Evolutionary conservation across 176 grass and related monocot species (phyloP).

Genomic region (Thalia dealbata): DNA sequence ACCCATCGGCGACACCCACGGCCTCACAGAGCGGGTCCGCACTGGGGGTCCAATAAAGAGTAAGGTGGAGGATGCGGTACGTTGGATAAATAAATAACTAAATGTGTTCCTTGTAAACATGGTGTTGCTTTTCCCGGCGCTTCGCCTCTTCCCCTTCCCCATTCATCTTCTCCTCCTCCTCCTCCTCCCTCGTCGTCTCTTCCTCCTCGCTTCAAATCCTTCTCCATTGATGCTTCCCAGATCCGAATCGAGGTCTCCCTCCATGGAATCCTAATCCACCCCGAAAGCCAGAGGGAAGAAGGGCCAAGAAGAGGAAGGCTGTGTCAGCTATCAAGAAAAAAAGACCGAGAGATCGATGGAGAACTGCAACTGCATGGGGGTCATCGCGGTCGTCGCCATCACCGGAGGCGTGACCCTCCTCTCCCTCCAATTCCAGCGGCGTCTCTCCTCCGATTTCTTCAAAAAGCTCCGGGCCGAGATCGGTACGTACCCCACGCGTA

Average conservation of each 20-base stretch:
- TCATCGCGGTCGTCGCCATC: slow-evolving; percentile 40
- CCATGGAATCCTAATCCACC: not conserved
- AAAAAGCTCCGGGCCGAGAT: slow-evolving; percentile 25
- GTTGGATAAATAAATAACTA: not conserved
- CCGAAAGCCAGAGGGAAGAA: not conserved
- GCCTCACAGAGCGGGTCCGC: no score
- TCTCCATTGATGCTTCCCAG: not conserved
- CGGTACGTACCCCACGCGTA: not conserved
- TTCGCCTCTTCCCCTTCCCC: not conserved
- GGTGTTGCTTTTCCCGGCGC: not conserved
- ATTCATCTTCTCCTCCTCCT: not conserved
- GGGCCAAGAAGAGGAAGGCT: not conserved
- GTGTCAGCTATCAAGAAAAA: not conserved
- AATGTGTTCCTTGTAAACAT: not conserved
- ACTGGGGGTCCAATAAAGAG: no score
- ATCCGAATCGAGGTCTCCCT: not conserved
- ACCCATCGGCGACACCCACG: no score
- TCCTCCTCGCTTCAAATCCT: not conserved
- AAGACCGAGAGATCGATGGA: slow-evolving; percentile 1
- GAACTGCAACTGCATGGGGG: slow-evolving; percentile 24
- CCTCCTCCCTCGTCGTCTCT: not conserved
- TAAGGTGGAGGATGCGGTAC: no score
- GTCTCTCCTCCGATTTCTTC: slow-evolving; percentile 33
- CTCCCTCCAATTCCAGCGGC: slow-evolving; percentile 38
- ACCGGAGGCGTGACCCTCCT: slow-evolving; percentile 46